Evolutionary conservation across 23 red algal genomes (phyloP).

Genomic region (Chondrus crispus): DNA sequence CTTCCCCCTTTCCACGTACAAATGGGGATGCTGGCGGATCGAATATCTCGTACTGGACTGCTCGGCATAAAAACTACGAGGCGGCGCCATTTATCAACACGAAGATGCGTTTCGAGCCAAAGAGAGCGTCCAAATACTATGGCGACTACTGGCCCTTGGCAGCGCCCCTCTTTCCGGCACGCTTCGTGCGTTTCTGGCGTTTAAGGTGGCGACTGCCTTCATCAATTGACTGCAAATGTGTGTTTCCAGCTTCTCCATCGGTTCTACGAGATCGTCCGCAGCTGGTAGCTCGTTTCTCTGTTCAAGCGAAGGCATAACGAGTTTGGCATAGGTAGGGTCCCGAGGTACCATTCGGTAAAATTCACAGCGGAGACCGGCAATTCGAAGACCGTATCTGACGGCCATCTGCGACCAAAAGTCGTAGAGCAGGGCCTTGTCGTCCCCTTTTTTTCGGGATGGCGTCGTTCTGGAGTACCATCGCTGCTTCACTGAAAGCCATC

Average conservation of each 20-base stretch:
- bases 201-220: not conserved
- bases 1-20: not conserved
- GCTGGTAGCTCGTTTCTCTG: not conserved
- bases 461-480: not conserved
- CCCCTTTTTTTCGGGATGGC: not conserved
- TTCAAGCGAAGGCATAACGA: not conserved
- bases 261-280: not conserved
- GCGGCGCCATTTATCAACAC: not conserved
- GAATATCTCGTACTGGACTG: not conserved
- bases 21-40: not conserved
- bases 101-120: not conserved
- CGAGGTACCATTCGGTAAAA: not conserved
- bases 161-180: not conserved
- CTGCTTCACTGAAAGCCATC: not conserved
- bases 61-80: not conserved
- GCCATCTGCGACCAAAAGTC: not conserved
- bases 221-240: slow-evolving; percentile 1
- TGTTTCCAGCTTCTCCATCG: not conserved
- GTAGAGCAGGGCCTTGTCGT: not conserved
- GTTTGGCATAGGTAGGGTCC: not conserved
- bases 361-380: not conserved
- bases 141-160: not conserved
- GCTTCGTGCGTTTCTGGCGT: not conserved
- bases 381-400: slow-evolving; percentile 2
- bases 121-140: not conserved